phyloP scores from a whole-genome alignment of 2,329 filamentous ascomycete species.

The Calonectria leucothoes region DNA sequence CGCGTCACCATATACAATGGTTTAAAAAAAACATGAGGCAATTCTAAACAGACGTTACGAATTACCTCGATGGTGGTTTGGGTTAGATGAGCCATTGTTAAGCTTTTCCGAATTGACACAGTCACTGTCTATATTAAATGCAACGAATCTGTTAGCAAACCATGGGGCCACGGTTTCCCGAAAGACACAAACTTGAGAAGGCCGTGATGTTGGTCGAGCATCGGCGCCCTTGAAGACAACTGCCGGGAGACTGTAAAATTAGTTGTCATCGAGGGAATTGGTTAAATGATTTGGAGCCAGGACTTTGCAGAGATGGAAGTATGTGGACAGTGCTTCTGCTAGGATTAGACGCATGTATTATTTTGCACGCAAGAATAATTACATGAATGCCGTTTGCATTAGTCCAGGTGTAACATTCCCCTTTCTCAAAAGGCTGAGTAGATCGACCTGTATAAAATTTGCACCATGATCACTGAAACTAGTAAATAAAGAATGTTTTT shows the following conservation, averaged over 20 bases:
- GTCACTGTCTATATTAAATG: slow-evolving; percentile 77
- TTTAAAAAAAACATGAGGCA: slow-evolving; percentile 67
- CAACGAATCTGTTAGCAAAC: slow-evolving; percentile 67
- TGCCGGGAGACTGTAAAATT: slow-evolving; percentile 51
- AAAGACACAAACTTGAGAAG: no score
- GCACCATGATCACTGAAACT: slow-evolving; percentile 61
- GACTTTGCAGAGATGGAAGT: no score
- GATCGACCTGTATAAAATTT: slow-evolving; percentile 70
- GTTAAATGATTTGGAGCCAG: slow-evolving; percentile 58
- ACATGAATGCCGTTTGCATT: slow-evolving; percentile 58
- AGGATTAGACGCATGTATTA: no score
- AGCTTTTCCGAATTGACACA: slow-evolving; percentile 72
- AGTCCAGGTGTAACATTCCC: slow-evolving; percentile 75
- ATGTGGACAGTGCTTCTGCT: no score
- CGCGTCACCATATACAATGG: no score
- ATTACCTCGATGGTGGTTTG: slow-evolving; percentile 73
- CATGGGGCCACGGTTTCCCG: slow-evolving; percentile 66
- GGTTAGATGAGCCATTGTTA: slow-evolving; percentile 69
- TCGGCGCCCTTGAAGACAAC: slow-evolving; percentile 55
- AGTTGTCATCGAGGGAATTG: slow-evolving; percentile 49
- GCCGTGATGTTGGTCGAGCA: no score
- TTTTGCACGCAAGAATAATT: slow-evolving; percentile 25
- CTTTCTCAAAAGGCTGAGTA: slow-evolving; percentile 68
- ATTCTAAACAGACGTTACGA: slow-evolving; percentile 67
- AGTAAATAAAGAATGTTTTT: slow-evolving; percentile 39